Base-by-base conservation (phyloP, 2,329 filamentous ascomycete genomes). In the Aspergillus sclerotialis region DNA sequence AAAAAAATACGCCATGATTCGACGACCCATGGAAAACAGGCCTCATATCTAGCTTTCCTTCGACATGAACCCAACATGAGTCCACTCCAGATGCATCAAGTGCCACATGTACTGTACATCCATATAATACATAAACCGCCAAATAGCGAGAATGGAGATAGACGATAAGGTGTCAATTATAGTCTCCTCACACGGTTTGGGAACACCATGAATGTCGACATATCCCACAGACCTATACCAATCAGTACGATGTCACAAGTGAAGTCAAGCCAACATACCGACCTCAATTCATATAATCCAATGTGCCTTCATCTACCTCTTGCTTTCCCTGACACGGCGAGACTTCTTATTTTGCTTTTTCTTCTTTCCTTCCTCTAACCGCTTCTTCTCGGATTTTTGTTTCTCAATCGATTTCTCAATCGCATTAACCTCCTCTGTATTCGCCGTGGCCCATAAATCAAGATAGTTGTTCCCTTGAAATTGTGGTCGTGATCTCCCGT, bases 391-490 rank as follows among this genome's bases (percentile, higher is more conserved):
- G n/a, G n/a, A n/a, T n/a, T n/a, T n/a, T n/a, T n/a, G n/a, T n/a
- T n/a, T n/a, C n/a, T n/a, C n/a, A n/a, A n/a, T n/a, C n/a, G n/a
- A n/a, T n/a, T n/a, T n/a, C n/a, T n/a, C n/a, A n/a, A n/a, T n/a
- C n/a, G n/a, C n/a, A n/a, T n/a, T n/a, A n/a, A n/a, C n/a, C 40
- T 64, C 61, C 26, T 45, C 48, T 4, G 48, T 48, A 32, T 63
- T 63, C 35, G 56, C 54, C 23, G 53, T 47, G n/a, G 48, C 49
- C 61, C 60, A 59, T 38, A 65, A 33, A 26, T 65, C 46, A 31
- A 68, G 46, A 42, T 61, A 61, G 30, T 64, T 52, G 33, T 56
- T 45, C 26, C 56, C 56, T 28, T 50, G 50, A 19, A 64, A 52
- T 33, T 55, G 50, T 23, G 53, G 45, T 17, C 49, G 43, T 5